Evolutionary conservation across 441 rosid species (phyloP).

Genomic region (Erysimum pusillum): DNA sequence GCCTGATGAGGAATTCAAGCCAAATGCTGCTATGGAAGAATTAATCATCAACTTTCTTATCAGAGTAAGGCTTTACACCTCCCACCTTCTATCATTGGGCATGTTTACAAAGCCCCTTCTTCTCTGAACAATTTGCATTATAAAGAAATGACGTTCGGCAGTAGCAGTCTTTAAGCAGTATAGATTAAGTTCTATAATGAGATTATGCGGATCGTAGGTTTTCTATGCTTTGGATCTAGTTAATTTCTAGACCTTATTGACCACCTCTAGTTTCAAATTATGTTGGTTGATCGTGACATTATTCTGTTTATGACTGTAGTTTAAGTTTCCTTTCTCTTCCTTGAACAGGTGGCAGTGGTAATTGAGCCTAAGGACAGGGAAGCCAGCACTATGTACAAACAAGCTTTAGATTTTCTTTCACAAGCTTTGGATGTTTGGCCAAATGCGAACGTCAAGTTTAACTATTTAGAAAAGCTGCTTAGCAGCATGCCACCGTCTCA

Average conservation of each 20-base stretch:
- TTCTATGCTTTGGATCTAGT: slow-evolving; percentile 27
- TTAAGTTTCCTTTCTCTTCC: slow-evolving; percentile 30
- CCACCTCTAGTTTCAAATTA: slow-evolving; percentile 21
- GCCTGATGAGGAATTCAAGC: slow-evolving; percentile 99
- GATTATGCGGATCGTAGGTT: slow-evolving; percentile 10
- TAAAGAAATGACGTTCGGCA: not conserved
- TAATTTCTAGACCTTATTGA: slow-evolving; percentile 20
- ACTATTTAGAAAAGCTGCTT: slow-evolving; percentile 89
- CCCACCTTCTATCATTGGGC: slow-evolving; percentile 22
- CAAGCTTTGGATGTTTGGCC: slow-evolving; percentile 99
- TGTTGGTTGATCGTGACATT: slow-evolving; percentile 33
- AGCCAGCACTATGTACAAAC: slow-evolving; percentile 89
- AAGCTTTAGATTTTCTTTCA: slow-evolving; percentile 92
- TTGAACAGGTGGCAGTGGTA: slow-evolving; percentile 91
- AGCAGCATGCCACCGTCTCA: slow-evolving; percentile 92
- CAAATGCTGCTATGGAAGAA: slow-evolving; percentile 99
- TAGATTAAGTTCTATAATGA: slow-evolving; percentile 11
- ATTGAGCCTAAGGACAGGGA: slow-evolving; percentile 99
- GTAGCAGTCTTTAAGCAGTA: slow-evolving; percentile 21
- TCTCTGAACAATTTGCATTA: slow-evolving; percentile 20
- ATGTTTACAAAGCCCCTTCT: slow-evolving; percentile 19
- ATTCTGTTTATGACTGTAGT: slow-evolving; percentile 28
- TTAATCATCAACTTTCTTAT: slow-evolving; percentile 97
- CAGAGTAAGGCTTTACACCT: slow-evolving; percentile 70
- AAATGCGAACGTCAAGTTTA: slow-evolving; percentile 93